These are phyloP conservation scores for Mycena amicta DNA, from an alignment of 768 basidiomycete genomes.

Conservation along the genomic window DNA sequence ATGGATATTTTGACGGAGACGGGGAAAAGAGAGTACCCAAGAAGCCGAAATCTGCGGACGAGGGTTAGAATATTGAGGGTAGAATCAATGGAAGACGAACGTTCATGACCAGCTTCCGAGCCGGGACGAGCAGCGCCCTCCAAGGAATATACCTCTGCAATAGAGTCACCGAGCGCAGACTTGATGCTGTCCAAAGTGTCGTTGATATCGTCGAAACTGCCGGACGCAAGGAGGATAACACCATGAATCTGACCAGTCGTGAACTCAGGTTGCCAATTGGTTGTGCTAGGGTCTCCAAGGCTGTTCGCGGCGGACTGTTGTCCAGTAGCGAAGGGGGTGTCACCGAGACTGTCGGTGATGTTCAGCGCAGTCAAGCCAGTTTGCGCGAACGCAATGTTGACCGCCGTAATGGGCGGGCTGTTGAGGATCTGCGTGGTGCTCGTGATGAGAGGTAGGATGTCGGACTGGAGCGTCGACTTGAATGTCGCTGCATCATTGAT, in stretches of 20 bases:
- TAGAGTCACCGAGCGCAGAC: constrained; percentile 12
- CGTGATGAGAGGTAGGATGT: constrained; percentile 48
- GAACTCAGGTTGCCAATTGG: constrained; percentile 19
- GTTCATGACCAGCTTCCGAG: constrained; percentile 28
- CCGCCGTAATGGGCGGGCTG: constrained; percentile 32
- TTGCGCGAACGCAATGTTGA: constrained; percentile 59
- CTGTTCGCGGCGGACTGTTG: not conserved
- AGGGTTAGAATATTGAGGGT: not conserved
- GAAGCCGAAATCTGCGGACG: constrained; percentile 23
- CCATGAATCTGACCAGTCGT: constrained; percentile 19
- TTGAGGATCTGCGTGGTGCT: constrained; percentile 43
- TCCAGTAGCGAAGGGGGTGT: constrained; percentile 34
- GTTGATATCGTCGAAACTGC: constrained; percentile 18
- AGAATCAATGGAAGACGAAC: constrained; percentile 27
- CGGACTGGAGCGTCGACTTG: constrained; percentile 18
- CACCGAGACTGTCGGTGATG: constrained; percentile 42
- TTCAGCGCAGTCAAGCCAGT: constrained; percentile 47
- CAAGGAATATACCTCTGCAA: constrained; percentile 21
- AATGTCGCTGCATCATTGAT: constrained; percentile 22
- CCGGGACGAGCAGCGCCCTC: constrained; percentile 27
- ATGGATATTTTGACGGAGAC: not conserved
- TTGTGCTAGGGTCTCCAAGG: not conserved
- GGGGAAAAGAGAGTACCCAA: not conserved
- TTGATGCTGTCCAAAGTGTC: constrained; percentile 11
- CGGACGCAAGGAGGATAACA: constrained; percentile 22